A percentile compares a stretch with the other conserved stretches of the same genome.
Evolutionary conservation across 805 yeast species (phyloP).

Genomic region (Hemisphaericaspora nanyangensis): DNA sequence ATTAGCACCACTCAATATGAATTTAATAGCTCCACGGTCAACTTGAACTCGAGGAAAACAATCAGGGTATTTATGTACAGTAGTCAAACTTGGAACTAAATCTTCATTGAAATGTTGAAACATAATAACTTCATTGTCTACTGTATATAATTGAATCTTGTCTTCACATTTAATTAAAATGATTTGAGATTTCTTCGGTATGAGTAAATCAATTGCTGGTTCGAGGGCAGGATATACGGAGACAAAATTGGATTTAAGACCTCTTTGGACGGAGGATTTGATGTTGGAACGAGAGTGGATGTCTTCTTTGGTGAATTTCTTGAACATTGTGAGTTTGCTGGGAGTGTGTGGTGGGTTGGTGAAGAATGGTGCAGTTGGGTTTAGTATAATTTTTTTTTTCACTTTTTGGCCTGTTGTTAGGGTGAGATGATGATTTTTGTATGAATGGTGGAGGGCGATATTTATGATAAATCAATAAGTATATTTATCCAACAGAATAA

Average conservation of each 20-base stretch:
- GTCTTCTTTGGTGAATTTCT: slow-evolving; percentile 76
- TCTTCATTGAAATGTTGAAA: slow-evolving; percentile 74
- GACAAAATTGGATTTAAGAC: slow-evolving; percentile 71
- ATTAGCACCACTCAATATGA: slow-evolving; percentile 92
- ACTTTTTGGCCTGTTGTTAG: not conserved
- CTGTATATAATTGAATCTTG: slow-evolving; percentile 70
- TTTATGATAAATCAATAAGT: no score
- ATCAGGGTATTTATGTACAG: slow-evolving; percentile 78
- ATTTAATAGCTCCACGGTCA: slow-evolving; percentile 94
- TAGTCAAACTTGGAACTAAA: slow-evolving; percentile 67
- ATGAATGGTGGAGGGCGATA: no score
- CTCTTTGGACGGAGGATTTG: slow-evolving; percentile 91
- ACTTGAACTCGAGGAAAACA: slow-evolving; percentile 85
- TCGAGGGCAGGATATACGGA: slow-evolving; percentile 73
- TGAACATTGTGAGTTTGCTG: slow-evolving; percentile 46
- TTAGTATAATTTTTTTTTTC: slow-evolving; percentile 1
- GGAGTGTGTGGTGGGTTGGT: not conserved
- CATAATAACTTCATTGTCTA: slow-evolving; percentile 70
- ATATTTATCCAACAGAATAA: no score
- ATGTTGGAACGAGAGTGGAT: slow-evolving; percentile 87
- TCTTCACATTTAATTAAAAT: slow-evolving; percentile 85
- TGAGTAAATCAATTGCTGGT: slow-evolving; percentile 69
- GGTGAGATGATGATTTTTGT: no score
- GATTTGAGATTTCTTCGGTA: slow-evolving; percentile 86
- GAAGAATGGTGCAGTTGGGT: not conserved